Conservation (phyloP, 306 rosid species). For the Lathyrus tuberosus region DNA sequence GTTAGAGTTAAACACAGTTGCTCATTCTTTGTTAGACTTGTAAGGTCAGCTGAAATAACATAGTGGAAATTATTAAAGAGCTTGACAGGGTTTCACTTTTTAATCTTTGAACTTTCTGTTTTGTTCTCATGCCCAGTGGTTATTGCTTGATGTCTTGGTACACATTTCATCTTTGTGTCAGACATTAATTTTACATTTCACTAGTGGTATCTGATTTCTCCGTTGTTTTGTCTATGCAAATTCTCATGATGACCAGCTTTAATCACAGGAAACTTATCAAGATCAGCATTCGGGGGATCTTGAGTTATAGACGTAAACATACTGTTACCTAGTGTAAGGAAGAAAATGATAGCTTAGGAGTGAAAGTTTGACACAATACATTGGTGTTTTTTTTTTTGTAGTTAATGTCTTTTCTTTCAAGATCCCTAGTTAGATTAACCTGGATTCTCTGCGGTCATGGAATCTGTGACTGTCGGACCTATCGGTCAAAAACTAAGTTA, state of each 20-base stretch:
- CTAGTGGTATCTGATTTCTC: slow-evolving; percentile 13
- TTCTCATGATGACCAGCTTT: slow-evolving; percentile 8
- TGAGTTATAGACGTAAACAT: background rate
- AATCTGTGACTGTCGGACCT: too few relatives aligned
- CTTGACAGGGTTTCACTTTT: slow-evolving; percentile 69
- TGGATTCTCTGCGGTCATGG: too few relatives aligned
- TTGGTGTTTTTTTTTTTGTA: background rate
- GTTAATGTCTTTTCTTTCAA: too few relatives aligned
- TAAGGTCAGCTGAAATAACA: slow-evolving; percentile 62
- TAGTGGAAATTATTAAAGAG: slow-evolving; percentile 77
- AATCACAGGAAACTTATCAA: slow-evolving; percentile 12
- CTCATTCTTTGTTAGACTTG: background rate
- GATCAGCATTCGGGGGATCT: background rate
- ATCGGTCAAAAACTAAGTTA: too few relatives aligned
- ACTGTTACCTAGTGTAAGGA: background rate
- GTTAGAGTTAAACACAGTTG: background rate
- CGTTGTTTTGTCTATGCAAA: slow-evolving; percentile 24
- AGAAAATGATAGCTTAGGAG: slow-evolving; percentile 29
- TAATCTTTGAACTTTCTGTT: slow-evolving; percentile 37
- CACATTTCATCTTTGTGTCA: slow-evolving; percentile 22
- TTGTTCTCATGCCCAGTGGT: slow-evolving; percentile 23
- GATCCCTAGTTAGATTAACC: too few relatives aligned
- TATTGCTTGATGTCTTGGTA: slow-evolving; percentile 21
- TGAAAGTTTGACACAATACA: slow-evolving; percentile 24
- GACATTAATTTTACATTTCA: slow-evolving; percentile 7